Evolutionary conservation across 768 basidiomycete genomes (phyloP), one percentile per base, ranked within the genome.

Genomic region (Lactifluus piperatus): DNA sequence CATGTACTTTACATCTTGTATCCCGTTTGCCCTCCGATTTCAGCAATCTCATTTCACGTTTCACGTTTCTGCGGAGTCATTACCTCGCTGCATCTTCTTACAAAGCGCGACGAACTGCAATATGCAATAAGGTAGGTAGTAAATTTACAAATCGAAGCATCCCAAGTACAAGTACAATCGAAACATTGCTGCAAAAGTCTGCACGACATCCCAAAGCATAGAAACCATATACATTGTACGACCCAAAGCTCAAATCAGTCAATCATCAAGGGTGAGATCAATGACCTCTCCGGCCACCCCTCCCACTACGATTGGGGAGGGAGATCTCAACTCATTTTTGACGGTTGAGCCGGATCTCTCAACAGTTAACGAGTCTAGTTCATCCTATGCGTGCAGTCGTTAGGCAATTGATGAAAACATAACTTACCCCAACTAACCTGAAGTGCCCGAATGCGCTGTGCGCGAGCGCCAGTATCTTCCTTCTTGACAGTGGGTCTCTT

Each of bases 241-340:
- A 20, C 9, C 27, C 8, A 41, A 2, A n/a, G 9, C 27, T 10
- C 8, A 5, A 16, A 30, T 18, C 53, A n/a, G 36, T 60, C 32
- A 60, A n/a, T 55, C 58, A 0, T 55, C 58, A 9, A 60, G 48
- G 14, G 58, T 60, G 41, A 55, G 58, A 22, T 60, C 58, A 30
- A 60, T 4, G 5, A 56, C 45, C 45, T 37, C 58, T n/a, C 58
- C 48, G 10, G 47, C 37, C 3, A 24, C 47, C 11, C 22, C 11
- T n/a, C 41, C 41, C 9, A 55, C 41, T 7, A 51, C 43, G 22
- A 50, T 45, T 14, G 54, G 54, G 16, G 54, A 51, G 4, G 50
- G 59, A 8, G 59, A 52, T 29, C 50, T 56, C 36, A 16, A 18
- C 18, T 56, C 60, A 13, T 24, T 44, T 50, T 56, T 56, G 13